Conservation (phyloP, 345 rosid genomes). For the Adansonia digitata region DNA sequence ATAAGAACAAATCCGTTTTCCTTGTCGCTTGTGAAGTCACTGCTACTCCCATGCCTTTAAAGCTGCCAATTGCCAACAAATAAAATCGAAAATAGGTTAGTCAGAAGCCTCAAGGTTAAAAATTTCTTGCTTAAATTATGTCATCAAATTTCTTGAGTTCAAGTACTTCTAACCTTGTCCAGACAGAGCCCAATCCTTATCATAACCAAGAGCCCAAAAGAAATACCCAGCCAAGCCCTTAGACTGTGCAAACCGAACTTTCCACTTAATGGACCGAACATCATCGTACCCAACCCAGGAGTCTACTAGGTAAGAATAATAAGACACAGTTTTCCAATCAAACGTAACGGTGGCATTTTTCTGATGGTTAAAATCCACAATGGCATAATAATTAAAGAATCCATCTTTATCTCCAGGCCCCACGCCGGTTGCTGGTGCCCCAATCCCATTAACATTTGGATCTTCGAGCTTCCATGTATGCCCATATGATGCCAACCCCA, state of each 20-base stretch:
- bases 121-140: no score
- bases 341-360: slow-evolving; percentile 14
- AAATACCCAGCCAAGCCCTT: background rate
- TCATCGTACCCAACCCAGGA: slow-evolving; percentile 45
- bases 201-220: slow-evolving; percentile 37
- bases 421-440: slow-evolving; percentile 26
- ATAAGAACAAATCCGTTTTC: background rate
- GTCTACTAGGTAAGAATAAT: slow-evolving; percentile 24
- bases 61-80: slow-evolving; percentile 4
- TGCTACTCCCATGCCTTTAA: background rate
- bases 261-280: background rate
- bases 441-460: slow-evolving; percentile 26
- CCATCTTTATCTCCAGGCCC: slow-evolving; percentile 36
- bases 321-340: slow-evolving; percentile 23
- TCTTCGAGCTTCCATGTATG: slow-evolving; percentile 24
- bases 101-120: no score
- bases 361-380: slow-evolving; percentile 16
- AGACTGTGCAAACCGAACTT: slow-evolving; percentile 24
- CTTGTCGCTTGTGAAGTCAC: background rate
- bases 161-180: background rate
- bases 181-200: slow-evolving; percentile 22
- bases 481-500: slow-evolving; percentile 51
- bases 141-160: background rate
- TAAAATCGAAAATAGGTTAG: background rate
- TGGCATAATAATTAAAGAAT: slow-evolving; percentile 15